phyloP scores from a whole-genome alignment of 495 filamentous ascomycete genomes.

The Podospora bellae-mahoneyi region DNA sequence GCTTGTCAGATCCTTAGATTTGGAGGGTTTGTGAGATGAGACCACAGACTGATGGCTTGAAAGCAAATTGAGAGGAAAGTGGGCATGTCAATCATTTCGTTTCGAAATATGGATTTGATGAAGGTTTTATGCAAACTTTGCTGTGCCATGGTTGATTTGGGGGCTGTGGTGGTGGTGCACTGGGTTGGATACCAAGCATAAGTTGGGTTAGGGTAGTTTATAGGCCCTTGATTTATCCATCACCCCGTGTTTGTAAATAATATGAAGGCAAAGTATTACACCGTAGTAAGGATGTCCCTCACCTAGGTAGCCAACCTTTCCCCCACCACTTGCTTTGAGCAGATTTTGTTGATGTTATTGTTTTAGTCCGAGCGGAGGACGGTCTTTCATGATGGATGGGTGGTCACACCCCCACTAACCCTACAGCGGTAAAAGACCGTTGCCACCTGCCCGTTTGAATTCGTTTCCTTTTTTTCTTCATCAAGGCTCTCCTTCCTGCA shows the following conservation, averaged over 20 bases:
- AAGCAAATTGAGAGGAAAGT: background rate
- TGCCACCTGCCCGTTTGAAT: slow-evolving; percentile 5
- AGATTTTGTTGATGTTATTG: background rate
- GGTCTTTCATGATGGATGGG: background rate
- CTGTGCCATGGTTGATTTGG: background rate
- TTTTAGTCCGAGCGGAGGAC: background rate
- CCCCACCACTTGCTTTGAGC: background rate
- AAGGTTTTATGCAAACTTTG: background rate
- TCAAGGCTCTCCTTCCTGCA: background rate
- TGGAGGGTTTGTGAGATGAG: background rate
- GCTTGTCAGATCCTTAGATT: background rate
- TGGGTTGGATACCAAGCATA: background rate
- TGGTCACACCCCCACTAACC: background rate
- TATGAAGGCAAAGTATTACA: no score
- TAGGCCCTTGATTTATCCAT: background rate
- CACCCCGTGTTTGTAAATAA: no score
- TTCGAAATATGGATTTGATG: background rate
- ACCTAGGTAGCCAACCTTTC: background rate
- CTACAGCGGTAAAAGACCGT: slow-evolving; percentile 2
- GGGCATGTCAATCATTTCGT: background rate
- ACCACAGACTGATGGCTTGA: background rate
- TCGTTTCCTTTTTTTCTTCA: background rate
- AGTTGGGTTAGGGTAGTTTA: background rate
- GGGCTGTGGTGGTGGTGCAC: background rate
- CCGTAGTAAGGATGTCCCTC: background rate